Base-by-base conservation (phyloP, 2,329 filamentous ascomycete genomes). In the Septoria linicola region DNA sequence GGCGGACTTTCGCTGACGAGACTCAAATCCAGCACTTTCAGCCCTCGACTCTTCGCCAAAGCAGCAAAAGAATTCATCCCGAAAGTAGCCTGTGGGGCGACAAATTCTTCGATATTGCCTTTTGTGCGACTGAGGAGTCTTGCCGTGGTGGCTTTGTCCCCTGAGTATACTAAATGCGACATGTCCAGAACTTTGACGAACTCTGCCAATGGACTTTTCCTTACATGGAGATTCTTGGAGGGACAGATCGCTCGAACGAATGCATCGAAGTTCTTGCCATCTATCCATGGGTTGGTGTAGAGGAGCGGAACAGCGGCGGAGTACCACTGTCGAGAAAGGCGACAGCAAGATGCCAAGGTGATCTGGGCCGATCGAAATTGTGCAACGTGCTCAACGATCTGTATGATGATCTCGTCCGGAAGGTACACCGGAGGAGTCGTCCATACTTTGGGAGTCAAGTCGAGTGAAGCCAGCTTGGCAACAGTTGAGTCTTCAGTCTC, bases 11-110 rank as follows among this genome's bases (percentile, higher is more conserved):
- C 78, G 10, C 68, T 72, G 5, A 83, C 75, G 2, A 80, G 71
- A 3, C 72, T 74, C 5, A 84, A 67, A 58, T 83, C 77, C 13
- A 84, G 68, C 2, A 70, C 54, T 8, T 67, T 67, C 3, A 85
- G 69, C 0, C 72, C 69, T 4, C 59, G 57, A 64, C 80, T 82
- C 67, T 83, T 83, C 2, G 75, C 73, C 16, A 85, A 63, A 2
- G 78, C 72, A 2, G 80, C 74, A 56, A 83, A 76, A 61, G 78
- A 79, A 54, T 81, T 80, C 44, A 78, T 66, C 2, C 76, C 76
- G 59, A 84, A 84, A 3, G 76, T 77, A 3, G 77, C 73, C 53
- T 79, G 78, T 1, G 82, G 82, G 1, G 81, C 80, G 40, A 77
- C 64, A 61, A 84, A 83, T n/a, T 68, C 64, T 54, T 77, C 70